These are phyloP conservation scores for Talaromyces thailandensis DNA, from an alignment of 495 filamentous ascomycete genomes.

Conservation along the genomic window DNA sequence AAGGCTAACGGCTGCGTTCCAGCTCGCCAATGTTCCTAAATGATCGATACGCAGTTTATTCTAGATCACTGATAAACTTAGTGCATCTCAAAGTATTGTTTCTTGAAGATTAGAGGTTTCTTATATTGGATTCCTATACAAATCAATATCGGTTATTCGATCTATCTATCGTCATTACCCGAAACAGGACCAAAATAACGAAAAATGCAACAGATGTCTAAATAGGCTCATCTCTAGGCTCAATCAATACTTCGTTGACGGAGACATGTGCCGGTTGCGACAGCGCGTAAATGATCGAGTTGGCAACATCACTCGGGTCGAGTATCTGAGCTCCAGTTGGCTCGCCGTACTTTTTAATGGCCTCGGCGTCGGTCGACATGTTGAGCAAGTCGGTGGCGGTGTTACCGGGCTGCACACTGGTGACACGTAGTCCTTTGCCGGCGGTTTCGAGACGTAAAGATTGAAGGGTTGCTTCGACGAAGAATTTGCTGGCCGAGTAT, in stretches of 20 bases:
- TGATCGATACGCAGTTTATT: neutral
- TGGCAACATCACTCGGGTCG: constrained; percentile 53
- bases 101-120: neutral
- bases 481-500: constrained; percentile 67
- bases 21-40: neutral
- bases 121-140: no score
- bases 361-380: constrained; percentile 59
- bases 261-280: constrained; percentile 56
- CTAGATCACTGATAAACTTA: neutral
- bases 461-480: constrained; percentile 62
- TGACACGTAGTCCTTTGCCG: constrained; percentile 53
- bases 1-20: neutral
- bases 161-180: neutral
- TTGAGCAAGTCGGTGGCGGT: constrained; percentile 51
- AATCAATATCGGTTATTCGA: neutral
- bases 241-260: constrained; percentile 63
- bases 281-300: constrained; percentile 54
- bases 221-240: constrained; percentile 63
- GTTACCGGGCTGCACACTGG: constrained; percentile 59
- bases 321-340: constrained; percentile 57
- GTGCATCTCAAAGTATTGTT: neutral
- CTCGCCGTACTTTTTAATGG: constrained; percentile 61
- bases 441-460: constrained; percentile 57
- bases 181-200: neutral
- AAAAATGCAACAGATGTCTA: constrained; percentile 13